Evolutionary conservation across 768 basidiomycete genomes (phyloP).

Genomic region (Hypholoma sublateritium): DNA sequence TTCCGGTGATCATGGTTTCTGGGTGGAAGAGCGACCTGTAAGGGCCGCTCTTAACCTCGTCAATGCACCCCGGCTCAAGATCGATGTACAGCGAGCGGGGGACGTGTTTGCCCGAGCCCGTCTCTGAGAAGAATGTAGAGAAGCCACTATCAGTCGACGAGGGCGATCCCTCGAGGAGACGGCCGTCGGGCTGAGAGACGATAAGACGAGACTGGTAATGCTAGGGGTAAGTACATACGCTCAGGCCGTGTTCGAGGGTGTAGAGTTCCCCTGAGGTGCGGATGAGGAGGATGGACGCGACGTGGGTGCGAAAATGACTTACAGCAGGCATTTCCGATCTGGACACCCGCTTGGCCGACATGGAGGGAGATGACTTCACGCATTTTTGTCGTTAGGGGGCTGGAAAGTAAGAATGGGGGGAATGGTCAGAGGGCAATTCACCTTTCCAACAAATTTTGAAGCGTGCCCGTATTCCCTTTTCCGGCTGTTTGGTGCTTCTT

Average conservation of each 20-base stretch:
- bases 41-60: conserved; percentile 90
- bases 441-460: conserved; percentile 27
- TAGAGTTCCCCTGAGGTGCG: conserved; percentile 84
- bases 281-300: conserved; percentile 6
- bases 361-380: conserved; percentile 98
- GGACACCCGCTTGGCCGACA: conserved; percentile 98
- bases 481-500: conserved; percentile 24
- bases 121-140: conserved; percentile 97
- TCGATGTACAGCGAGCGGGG: conserved; percentile 97
- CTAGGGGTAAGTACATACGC: conserved; percentile 52
- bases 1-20: conserved; percentile 94
- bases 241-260: conserved; percentile 95
- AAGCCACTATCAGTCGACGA: conserved; percentile 81
- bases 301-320: conserved; percentile 32
- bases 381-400: conserved; percentile 42
- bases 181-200: conserved; percentile 80
- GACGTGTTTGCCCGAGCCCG: conserved; percentile 91
- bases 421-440: conserved; percentile 34
- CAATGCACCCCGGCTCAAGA: conserved; percentile 92
- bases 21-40: conserved; percentile 97
- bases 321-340: conserved; percentile 99
- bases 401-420: conserved; percentile 9
- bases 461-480: conserved; percentile 25
- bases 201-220: conserved; percentile 11
- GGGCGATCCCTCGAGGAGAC: conserved; percentile 70